Evolutionary conservation across 2,329 filamentous ascomycete genomes (phyloP), one percentile per base, ranked within the genome.

Genomic region (Allantophomopsis cytisporea): DNA sequence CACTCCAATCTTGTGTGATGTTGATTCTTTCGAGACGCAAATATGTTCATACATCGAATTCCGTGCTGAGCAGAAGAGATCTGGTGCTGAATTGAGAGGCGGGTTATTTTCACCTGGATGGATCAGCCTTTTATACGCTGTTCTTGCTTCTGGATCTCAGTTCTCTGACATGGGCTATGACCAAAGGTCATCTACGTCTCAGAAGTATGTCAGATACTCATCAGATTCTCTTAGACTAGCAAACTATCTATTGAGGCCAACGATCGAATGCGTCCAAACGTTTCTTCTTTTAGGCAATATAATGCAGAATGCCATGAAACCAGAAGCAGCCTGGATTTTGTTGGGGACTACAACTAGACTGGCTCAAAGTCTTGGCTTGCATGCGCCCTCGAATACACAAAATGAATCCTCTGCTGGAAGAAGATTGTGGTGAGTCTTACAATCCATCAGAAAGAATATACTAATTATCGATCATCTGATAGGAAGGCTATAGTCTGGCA

Each of bases 301-400:
- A 2, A 60, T 78, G 2, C 59, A 78, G 18, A 79, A 79, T 44
- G 73, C 77, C 41, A 78, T 77, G 73, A 78, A 78, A 47, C 73
- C 74, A 2, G 73, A 78, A 48, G 73, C 71, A 0, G 76, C 73
- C 0, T 78, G 74, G 74, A 73, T 73, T 0, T 52, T 78, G 36
- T 65, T 75, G 35, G 74, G 73, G 1, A 64, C 78, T 36, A 76
- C 73, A 0, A 75, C 71, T 41, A 69, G 73, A n/a, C 61, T 78
- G 11, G 74, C 74, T 0, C 72, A 78, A 47, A 77, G 73, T 0
- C 60, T 78, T 1, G 74, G 74, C 6, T 59, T 79, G 13, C 73
- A 78, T 49, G 16, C 37, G 23, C 8, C 23, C 11, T 8, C 23
- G 4, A 28, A 12, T 28, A 12, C 23, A 28, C 7, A 28, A 8